phyloP scores from a whole-genome alignment of 2,329 filamentous ascomycete species.

The Xylaria sp. region DNA sequence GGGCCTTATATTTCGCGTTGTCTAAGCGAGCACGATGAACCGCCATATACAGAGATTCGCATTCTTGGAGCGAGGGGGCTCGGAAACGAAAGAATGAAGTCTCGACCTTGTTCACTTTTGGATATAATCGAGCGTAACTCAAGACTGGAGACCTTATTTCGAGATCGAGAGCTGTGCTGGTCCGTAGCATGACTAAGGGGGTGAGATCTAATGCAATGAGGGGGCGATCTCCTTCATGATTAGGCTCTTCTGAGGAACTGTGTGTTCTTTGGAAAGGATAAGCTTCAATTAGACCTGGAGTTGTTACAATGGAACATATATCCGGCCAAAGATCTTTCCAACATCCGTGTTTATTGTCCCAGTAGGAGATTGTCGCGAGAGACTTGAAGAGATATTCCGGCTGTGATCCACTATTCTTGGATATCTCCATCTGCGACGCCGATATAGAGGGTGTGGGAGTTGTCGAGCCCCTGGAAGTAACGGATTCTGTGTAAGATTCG shows the following conservation, averaged over 20 bases:
- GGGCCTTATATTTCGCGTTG: slow-evolving; percentile 84
- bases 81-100: slow-evolving; percentile 89
- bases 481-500: slow-evolving; percentile 51
- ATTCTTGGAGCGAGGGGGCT: slow-evolving; percentile 78
- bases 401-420: slow-evolving; percentile 58
- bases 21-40: slow-evolving; percentile 91
- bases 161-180: slow-evolving; percentile 92
- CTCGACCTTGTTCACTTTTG: slow-evolving; percentile 72
- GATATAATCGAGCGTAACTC: slow-evolving; percentile 63
- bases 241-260: slow-evolving; percentile 50
- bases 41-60: slow-evolving; percentile 81
- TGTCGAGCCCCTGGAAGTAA: slow-evolving; percentile 56
- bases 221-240: slow-evolving; percentile 54
- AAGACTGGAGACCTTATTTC: slow-evolving; percentile 90
- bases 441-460: slow-evolving; percentile 84
- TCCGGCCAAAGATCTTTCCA: slow-evolving; percentile 69
- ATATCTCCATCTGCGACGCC: slow-evolving; percentile 74
- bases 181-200: slow-evolving; percentile 86
- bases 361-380: slow-evolving; percentile 68
- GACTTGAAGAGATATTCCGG: slow-evolving; percentile 59
- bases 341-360: slow-evolving; percentile 67
- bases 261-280: slow-evolving; percentile 56
- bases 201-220: slow-evolving; percentile 84
- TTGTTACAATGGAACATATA: slow-evolving; percentile 65
- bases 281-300: slow-evolving; percentile 68